Evolutionary conservation across 495 filamentous ascomycete species (phyloP).

Genomic region (Apiosordaria backusii): DNA sequence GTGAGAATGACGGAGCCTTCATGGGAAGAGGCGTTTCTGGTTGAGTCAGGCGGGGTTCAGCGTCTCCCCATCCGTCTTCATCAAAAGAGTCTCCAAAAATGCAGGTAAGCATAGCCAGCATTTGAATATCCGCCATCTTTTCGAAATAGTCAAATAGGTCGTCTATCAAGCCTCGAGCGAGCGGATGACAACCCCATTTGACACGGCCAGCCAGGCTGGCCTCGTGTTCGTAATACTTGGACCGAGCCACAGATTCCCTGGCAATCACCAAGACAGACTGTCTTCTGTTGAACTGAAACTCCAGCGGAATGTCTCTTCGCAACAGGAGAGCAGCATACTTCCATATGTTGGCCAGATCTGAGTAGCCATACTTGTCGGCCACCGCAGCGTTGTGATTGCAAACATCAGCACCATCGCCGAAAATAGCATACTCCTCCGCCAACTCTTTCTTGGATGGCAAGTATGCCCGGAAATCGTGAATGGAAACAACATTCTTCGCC

Average conservation of each 20-base stretch:
- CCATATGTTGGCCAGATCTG: slow-evolving; percentile 82
- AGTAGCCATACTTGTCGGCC: slow-evolving; percentile 66
- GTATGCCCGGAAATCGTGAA: slow-evolving; percentile 63
- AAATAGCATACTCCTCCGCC: slow-evolving; percentile 76
- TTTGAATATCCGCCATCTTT: slow-evolving; percentile 75
- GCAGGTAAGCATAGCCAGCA: slow-evolving; percentile 93
- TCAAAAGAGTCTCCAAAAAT: slow-evolving; percentile 67
- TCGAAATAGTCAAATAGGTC: slow-evolving; percentile 75
- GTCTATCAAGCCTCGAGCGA: slow-evolving; percentile 71
- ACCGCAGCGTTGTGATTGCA: slow-evolving; percentile 79
- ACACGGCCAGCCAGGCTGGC: slow-evolving; percentile 55
- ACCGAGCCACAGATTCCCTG: slow-evolving; percentile 51
- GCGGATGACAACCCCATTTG: slow-evolving; percentile 81
- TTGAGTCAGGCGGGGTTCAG: slow-evolving; percentile 43
- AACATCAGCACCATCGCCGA: slow-evolving; percentile 71
- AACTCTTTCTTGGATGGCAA: slow-evolving; percentile 74
- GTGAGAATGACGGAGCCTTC: slow-evolving; percentile 62
- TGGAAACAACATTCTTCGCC: slow-evolving; percentile 58
- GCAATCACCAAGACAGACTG: slow-evolving; percentile 62
- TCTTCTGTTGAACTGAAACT: slow-evolving; percentile 50
- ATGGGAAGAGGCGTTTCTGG: slow-evolving; percentile 58
- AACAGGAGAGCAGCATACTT: slow-evolving; percentile 72
- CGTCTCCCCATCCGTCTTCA: slow-evolving; percentile 43
- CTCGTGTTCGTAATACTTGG: slow-evolving; percentile 34
- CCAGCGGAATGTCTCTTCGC: slow-evolving; percentile 67